These are phyloP conservation scores for Brassica nigra DNA, from an alignment of 345 rosid species.

Conservation along the genomic window DNA sequence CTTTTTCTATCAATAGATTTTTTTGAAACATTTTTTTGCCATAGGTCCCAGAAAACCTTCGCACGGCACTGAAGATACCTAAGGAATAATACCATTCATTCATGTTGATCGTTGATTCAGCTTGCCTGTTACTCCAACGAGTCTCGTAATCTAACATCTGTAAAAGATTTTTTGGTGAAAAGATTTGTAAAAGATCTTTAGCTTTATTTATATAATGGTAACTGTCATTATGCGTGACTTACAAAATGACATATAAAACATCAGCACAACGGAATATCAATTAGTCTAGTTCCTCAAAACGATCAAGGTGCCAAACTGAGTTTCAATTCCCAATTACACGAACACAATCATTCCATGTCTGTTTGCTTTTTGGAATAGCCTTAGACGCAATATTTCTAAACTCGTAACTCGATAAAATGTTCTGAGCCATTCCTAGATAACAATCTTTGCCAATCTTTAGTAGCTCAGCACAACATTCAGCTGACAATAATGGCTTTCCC, in stretches of 20 bases:
- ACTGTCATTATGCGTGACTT: not conserved
- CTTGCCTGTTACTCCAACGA: not conserved
- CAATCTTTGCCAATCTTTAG: constrained; percentile 24
- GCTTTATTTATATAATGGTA: not conserved
- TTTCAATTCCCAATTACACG: constrained; percentile 1
- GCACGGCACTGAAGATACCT: no score
- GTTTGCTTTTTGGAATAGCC: constrained; percentile 27
- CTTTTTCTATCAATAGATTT: no score
- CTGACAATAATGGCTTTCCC: not conserved
- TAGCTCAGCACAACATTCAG: constrained; percentile 19
- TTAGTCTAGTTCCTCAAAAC: not conserved
- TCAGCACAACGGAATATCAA: not conserved
- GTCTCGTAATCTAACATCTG: not conserved
- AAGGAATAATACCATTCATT: not conserved
- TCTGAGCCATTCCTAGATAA: not conserved
- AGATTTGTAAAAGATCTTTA: not conserved
- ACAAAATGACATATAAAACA: not conserved
- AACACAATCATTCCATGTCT: constrained; percentile 18
- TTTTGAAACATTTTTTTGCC: no score
- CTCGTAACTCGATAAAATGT: constrained; percentile 5
- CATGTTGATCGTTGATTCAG: not conserved
- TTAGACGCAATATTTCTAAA: constrained; percentile 12
- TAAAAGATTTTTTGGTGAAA: no score
- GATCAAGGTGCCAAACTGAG: not conserved
- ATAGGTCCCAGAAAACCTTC: no score